phyloP scores from a whole-genome alignment of 2,329 filamentous ascomycete genomes.

The Sporothrix curviconia region DNA sequence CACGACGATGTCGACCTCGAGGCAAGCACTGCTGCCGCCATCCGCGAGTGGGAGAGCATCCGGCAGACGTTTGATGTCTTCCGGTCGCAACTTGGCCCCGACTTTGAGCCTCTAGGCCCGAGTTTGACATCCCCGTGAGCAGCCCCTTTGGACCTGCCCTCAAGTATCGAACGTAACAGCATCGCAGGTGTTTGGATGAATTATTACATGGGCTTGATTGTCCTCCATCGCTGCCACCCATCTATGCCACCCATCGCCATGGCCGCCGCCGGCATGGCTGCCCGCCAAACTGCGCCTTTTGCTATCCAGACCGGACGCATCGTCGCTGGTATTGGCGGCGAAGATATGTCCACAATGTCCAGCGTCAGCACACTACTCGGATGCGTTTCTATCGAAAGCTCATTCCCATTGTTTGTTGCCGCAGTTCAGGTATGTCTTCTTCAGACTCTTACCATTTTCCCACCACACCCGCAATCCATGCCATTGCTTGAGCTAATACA shows the following conservation, averaged over 20 bases:
- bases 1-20: slow-evolving; percentile 54
- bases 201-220: slow-evolving; percentile 77
- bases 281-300: slow-evolving; percentile 61
- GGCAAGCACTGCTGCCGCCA: slow-evolving; percentile 59
- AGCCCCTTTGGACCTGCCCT: slow-evolving; percentile 78
- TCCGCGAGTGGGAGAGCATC: slow-evolving; percentile 74
- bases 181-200: slow-evolving; percentile 84
- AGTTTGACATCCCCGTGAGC: slow-evolving; percentile 53
- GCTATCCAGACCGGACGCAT: slow-evolving; percentile 76
- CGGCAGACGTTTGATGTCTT: slow-evolving; percentile 63
- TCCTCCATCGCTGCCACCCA: slow-evolving; percentile 76
- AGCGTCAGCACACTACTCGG: slow-evolving; percentile 72
- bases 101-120: slow-evolving; percentile 71
- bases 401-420: slow-evolving; percentile 79
- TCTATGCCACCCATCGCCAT: slow-evolving; percentile 87
- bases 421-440: slow-evolving; percentile 57
- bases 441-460: too few species aligned
- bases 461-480: too few species aligned
- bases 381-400: slow-evolving; percentile 74
- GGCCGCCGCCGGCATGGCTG: slow-evolving; percentile 74
- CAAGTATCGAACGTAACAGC: slow-evolving; percentile 78
- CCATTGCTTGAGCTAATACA: too few species aligned
- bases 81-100: slow-evolving; percentile 57
- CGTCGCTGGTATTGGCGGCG: slow-evolving; percentile 60
- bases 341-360: slow-evolving; percentile 43